Conservation (phyloP, 345 rosid species). For the Atalantia buxifolia region DNA sequence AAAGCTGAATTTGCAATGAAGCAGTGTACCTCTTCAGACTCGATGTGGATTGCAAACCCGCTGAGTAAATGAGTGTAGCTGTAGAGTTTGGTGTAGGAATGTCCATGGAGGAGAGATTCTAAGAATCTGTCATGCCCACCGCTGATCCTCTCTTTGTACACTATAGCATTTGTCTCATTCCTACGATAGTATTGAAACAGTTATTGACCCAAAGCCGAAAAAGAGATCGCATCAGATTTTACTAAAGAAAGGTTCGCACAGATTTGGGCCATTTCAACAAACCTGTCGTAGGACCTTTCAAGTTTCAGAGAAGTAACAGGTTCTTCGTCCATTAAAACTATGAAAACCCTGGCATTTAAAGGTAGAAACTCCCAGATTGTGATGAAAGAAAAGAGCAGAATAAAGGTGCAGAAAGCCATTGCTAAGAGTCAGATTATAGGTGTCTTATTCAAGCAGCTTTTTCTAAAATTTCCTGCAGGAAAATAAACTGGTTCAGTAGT, state of each 20-base stretch:
- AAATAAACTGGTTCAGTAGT: background rate
- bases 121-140: constrained; percentile 28
- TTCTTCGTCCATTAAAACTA: constrained; percentile 34
- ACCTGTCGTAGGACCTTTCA: constrained; percentile 18
- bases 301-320: constrained; percentile 26
- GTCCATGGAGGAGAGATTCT: constrained; percentile 25
- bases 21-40: constrained; percentile 33
- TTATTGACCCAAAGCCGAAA: background rate
- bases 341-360: constrained; percentile 32
- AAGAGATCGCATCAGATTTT: background rate
- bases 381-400: constrained; percentile 14
- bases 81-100: constrained; percentile 37
- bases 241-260: background rate
- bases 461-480: background rate
- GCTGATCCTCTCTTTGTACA: constrained; percentile 26
- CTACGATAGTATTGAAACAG: background rate
- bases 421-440: background rate
- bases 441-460: background rate
- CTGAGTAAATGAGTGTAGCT: constrained; percentile 47
- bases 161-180: constrained; percentile 10
- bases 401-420: constrained; percentile 13
- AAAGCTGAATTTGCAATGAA: background rate
- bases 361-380: background rate
- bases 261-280: background rate
- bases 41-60: constrained; percentile 38